Conservation (phyloP, 23 red algal species). For the Porphyridium purpureum region DNA sequence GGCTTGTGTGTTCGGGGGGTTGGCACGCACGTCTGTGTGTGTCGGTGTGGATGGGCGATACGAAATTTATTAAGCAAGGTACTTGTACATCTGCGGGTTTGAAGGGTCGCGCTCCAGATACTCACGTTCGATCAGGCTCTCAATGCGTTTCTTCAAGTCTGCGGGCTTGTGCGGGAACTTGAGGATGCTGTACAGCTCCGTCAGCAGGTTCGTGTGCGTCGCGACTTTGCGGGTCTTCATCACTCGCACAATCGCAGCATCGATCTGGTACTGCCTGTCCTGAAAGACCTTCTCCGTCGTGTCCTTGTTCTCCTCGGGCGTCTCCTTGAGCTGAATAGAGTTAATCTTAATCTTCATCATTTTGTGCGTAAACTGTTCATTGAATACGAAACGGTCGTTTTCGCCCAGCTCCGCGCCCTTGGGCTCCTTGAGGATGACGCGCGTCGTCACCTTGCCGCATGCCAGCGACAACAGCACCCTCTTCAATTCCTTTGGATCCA, state of each 20-base stretch:
- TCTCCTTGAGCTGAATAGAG: slow-evolving; percentile 81
- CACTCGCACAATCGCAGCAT: slow-evolving; percentile 83
- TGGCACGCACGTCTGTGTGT: too few species aligned
- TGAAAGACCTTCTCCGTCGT: slow-evolving; percentile 70
- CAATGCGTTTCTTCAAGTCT: slow-evolving; percentile 93
- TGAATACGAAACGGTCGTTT: slow-evolving; percentile 57
- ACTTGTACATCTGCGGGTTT: slow-evolving; percentile 67
- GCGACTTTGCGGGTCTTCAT: slow-evolving; percentile 72
- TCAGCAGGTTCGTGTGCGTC: slow-evolving; percentile 55
- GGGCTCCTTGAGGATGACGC: slow-evolving; percentile 61
- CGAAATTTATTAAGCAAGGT: slow-evolving; percentile 37
- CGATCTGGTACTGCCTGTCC: slow-evolving; percentile 88
- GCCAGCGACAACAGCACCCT: slow-evolving; percentile 76
- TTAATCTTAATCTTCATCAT: slow-evolving; percentile 52
- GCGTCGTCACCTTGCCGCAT: slow-evolving; percentile 45
- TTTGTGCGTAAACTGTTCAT: slow-evolving; percentile 46
- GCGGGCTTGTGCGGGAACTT: slow-evolving; percentile 53
- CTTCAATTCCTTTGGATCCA: slow-evolving; percentile 45
- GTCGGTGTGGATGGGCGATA: too few species aligned
- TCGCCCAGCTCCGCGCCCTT: slow-evolving; percentile 22
- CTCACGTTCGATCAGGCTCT: slow-evolving; percentile 80
- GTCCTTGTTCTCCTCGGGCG: slow-evolving; percentile 56
- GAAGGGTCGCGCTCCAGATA: slow-evolving; percentile 73
- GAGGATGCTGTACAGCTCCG: slow-evolving; percentile 63
- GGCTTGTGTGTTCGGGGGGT: too few species aligned